Conservation (phyloP, 2,329 filamentous ascomycete genomes). For the Aspergillus nomiae region DNA sequence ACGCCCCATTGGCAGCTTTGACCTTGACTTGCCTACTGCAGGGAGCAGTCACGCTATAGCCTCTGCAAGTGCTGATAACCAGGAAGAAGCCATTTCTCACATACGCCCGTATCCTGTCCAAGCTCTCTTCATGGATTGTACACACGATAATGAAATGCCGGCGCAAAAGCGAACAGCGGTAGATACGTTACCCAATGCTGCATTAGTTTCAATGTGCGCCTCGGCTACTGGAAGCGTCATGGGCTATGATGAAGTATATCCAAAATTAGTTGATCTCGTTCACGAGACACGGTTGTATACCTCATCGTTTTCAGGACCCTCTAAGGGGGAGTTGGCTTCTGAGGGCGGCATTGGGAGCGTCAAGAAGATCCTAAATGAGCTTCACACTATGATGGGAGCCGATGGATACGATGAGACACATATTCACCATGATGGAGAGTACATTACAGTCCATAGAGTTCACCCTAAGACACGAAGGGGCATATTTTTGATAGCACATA, state of each 20-base stretch:
- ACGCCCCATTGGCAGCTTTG: slow-evolving; percentile 93
- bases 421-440: slow-evolving; percentile 94
- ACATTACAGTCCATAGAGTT: slow-evolving; percentile 93
- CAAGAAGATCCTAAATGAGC: slow-evolving; percentile 90
- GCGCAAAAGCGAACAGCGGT: slow-evolving; percentile 92
- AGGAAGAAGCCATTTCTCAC: slow-evolving; percentile 68
- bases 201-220: slow-evolving; percentile 92
- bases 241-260: slow-evolving; percentile 97
- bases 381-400: slow-evolving; percentile 93
- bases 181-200: slow-evolving; percentile 91
- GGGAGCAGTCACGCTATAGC: slow-evolving; percentile 52
- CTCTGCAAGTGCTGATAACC: slow-evolving; percentile 31
- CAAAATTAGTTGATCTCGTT: slow-evolving; percentile 88
- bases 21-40: slow-evolving; percentile 80
- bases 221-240: slow-evolving; percentile 95
- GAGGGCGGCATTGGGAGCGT: slow-evolving; percentile 84
- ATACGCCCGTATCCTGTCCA: slow-evolving; percentile 89
- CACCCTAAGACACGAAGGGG: slow-evolving; percentile 91
- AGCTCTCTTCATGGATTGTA: slow-evolving; percentile 98
- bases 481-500: slow-evolving; percentile 94
- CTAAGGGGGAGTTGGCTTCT: slow-evolving; percentile 58
- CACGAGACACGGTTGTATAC: slow-evolving; percentile 83
- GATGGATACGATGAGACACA: slow-evolving; percentile 94
- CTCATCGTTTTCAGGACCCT: slow-evolving; percentile 68
- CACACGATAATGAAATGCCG: slow-evolving; percentile 95